Conservation (phyloP, 352 stramenopile species). For the Globisporangium emineosum region DNA sequence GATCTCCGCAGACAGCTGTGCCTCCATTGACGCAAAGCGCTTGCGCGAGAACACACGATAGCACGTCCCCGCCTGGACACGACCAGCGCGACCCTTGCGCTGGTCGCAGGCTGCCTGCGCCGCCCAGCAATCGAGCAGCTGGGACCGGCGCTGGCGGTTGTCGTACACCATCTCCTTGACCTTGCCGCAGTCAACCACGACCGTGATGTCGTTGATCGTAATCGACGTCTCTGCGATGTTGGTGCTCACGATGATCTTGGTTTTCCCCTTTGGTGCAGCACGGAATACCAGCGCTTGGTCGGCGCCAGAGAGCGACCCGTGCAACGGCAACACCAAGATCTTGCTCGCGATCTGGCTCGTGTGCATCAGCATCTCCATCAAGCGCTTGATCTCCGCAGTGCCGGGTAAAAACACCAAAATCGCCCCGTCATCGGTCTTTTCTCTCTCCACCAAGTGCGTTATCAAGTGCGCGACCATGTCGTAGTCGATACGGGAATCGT, state of each 20-base stretch:
- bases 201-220: slow-evolving; percentile 87
- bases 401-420: slow-evolving; percentile 85
- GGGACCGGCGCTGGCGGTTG: slow-evolving; percentile 55
- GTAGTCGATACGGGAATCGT: slow-evolving; percentile 94
- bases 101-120: slow-evolving; percentile 80
- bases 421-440: slow-evolving; percentile 31
- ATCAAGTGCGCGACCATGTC: slow-evolving; percentile 88
- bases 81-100: slow-evolving; percentile 77
- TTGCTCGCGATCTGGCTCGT: slow-evolving; percentile 24
- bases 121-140: slow-evolving; percentile 81
- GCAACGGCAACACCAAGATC: slow-evolving; percentile 70
- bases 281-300: slow-evolving; percentile 81
- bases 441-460: slow-evolving; percentile 56
- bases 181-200: slow-evolving; percentile 83
- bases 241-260: slow-evolving; percentile 85
- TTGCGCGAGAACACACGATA: slow-evolving; percentile 74
- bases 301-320: slow-evolving; percentile 65
- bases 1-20: slow-evolving; percentile 84
- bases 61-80: slow-evolving; percentile 74
- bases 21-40: slow-evolving; percentile 57
- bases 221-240: slow-evolving; percentile 91
- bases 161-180: slow-evolving; percentile 91
- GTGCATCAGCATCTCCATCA: slow-evolving; percentile 67
- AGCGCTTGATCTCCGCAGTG: slow-evolving; percentile 78
- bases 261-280: slow-evolving; percentile 52